A percentile compares a stretch with the other conserved stretches of the same genome.
Conservation (phyloP, 495 filamentous ascomycete species). For the Aspergillus haitiensis region DNA sequence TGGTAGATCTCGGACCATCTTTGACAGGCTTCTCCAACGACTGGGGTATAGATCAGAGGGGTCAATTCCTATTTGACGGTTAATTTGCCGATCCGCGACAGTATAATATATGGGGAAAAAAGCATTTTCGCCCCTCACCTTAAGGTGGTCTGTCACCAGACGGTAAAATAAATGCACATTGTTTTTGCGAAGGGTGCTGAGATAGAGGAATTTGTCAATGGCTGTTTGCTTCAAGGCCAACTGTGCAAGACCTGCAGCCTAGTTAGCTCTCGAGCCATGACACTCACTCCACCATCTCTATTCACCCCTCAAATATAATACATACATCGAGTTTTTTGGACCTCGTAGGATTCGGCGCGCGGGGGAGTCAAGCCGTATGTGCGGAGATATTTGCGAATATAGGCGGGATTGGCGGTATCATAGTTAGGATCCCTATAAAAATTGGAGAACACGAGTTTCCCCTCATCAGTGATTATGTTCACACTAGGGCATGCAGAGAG, state of each 20-base stretch:
- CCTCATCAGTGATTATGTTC: background rate
- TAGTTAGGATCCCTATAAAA: conserved; percentile 45
- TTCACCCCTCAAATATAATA: conserved; percentile 11
- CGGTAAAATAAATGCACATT: conserved; percentile 96
- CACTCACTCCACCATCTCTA: background rate
- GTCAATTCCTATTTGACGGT: conserved; percentile 66
- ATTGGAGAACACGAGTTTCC: background rate
- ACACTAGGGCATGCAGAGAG: too few species aligned
- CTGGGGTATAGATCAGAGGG: conserved; percentile 95
- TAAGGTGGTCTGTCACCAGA: conserved; percentile 84
- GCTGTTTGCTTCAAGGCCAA: conserved; percentile 73
- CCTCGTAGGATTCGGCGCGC: conserved; percentile 65
- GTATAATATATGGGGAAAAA: conserved; percentile 3
- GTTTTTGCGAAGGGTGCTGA: conserved; percentile 81
- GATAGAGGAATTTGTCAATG: conserved; percentile 94
- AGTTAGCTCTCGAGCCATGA: conserved; percentile 16
- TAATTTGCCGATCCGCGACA: conserved; percentile 11
- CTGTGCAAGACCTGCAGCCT: conserved; percentile 58
- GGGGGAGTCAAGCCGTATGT: conserved; percentile 74
- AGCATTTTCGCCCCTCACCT: conserved; percentile 44
- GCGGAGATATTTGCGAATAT: conserved; percentile 66
- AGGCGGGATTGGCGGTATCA: conserved; percentile 63
- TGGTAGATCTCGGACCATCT: conserved; percentile 96
- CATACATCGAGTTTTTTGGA: conserved; percentile 68
- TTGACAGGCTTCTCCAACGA: conserved; percentile 93